Evolutionary conservation across 495 filamentous ascomycete species (phyloP), one percentile per base, ranked within the genome.

Genomic region (Podospora pseudopauciseta): DNA sequence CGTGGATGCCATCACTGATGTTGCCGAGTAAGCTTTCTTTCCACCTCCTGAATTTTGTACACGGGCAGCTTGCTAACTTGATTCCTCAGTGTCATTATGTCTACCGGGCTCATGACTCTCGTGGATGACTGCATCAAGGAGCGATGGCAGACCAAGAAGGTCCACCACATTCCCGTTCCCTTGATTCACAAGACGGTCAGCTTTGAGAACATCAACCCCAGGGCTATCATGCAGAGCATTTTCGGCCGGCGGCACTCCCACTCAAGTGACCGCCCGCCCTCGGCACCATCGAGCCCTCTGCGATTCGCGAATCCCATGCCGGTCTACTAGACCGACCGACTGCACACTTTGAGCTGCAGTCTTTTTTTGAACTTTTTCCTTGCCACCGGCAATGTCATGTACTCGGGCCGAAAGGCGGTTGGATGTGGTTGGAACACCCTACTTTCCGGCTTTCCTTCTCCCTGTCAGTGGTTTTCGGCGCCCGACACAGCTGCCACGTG

Each of bases 91-190:
- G 90, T 93, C 69, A 90, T 98, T 73, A 87, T 99, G 66, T 89
- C 94, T 26, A 94, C 94, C 61, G 95, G 94, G 54, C 83, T 99
- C 73, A 91, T 96, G 60, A 88, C 91, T 6, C 88, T 99, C 58
- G 90, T 96, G 67, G 95, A 99, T 73, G 94, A 99, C 79, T 91
- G 89, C 80, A 94, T 97, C 80, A 89, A 90, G 76, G 85, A 88
- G 60, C 88, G 87, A 65, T 95, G 91, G 86, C 88, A 92, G 74
- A 79, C 85, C 26, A 87, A 88, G 76, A 87, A 88, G 74, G 78
- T 80, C 60, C 84, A 85, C 56, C 87, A 85, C 53, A 80, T 87
- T 70, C 82, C 85, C n/a, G 79, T 87, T 68, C 77, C 85, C 49
- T 85, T 84, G 71, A 81, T 85, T 44, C 84, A 87, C 27, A 80